Percentiles rank a stretch among this genome's conserved stretches.
phyloP scores from a whole-genome alignment of 75 land plant genomes.

The Cupressus sempervirens region DNA sequence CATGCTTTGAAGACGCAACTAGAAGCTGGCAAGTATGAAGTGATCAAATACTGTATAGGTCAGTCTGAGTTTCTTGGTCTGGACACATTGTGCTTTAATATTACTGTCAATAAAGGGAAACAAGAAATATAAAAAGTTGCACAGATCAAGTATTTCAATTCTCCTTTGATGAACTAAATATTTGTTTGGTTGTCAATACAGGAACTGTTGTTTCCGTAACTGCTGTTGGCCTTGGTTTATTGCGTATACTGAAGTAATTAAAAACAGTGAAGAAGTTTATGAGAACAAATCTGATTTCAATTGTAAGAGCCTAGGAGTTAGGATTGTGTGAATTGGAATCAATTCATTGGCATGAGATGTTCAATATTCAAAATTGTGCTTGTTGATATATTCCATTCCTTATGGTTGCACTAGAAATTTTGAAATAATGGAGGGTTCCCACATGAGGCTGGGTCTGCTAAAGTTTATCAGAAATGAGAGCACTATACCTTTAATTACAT shows the following conservation, averaged over 20 bases:
- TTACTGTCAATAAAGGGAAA: neutral
- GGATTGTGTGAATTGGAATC: neutral
- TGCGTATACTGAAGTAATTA: constrained; percentile 33
- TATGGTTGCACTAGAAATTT: neutral
- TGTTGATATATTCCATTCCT: neutral
- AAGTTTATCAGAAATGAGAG: neutral
- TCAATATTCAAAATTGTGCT: neutral
- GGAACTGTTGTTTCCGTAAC: constrained; percentile 52
- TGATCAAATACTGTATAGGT: constrained; percentile 56
- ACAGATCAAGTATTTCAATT: neutral
- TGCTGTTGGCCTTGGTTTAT: constrained; percentile 48
- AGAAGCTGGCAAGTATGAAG: constrained; percentile 54
- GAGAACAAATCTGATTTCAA: neutral
- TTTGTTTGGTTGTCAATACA: constrained; percentile 16
- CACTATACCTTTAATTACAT: neutral
- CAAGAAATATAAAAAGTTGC: neutral
- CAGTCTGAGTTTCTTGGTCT: neutral
- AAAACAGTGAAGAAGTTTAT: neutral
- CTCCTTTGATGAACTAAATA: neutral
- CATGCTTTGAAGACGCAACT: constrained; percentile 46
- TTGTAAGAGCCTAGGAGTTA: neutral
- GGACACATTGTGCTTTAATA: neutral
- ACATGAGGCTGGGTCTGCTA: neutral
- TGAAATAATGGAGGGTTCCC: neutral
- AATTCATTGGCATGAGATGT: neutral